Evolutionary conservation across 768 basidiomycete species (phyloP), one percentile per base, ranked within the genome.

Genomic region (Rubroboletus pulcherrimus): DNA sequence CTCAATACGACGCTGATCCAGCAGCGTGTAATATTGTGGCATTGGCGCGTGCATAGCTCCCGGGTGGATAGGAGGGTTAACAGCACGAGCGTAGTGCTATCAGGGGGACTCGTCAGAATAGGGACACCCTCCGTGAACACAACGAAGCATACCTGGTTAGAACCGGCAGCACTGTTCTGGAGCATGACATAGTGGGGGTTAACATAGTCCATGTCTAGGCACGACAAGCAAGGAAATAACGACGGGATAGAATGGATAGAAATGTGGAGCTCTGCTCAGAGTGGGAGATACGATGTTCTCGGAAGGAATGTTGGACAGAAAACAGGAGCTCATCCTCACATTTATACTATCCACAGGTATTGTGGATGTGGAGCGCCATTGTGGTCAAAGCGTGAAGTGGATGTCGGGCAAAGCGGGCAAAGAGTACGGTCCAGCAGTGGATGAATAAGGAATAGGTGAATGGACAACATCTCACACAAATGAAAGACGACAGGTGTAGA

Each of bases 1-100:
- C 41, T 58, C 60, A 21, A 59, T 54, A 15, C 49, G 38, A 9
- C 59, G 66, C 41, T 59, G 59, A 29, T 69, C 59, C 17, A 45
- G 46, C 35, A 65, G 21, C n/a, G 12, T 1, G 12, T 50, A 65
- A 21, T 54, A 30, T 14, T 39, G 47, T 49, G 69, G 68, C 65
- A 69, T 70, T 1, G 46, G 35, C 2, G 31, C 39, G n/a, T 17
- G 49, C 53, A 54, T 15, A 1, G 35, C 24, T 17, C 54, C 53
- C 0, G 68, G 68, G 19, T 71, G 68, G 17, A 11, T 5, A 7
- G 68, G 58, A 6, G 61, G 63, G 37, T 66, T 66, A 1, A 49
- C 21, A 2, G 34, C 17, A 6, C 43, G 39, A 5, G 29, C 4
- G 5, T 64, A 61, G 30, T 63, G 51, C 69, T 70, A 35, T 54